Evolutionary conservation across 345 rosid species (phyloP), one percentile per base, ranked within the genome.

Genomic region (Hibiscus mutabilis): DNA sequence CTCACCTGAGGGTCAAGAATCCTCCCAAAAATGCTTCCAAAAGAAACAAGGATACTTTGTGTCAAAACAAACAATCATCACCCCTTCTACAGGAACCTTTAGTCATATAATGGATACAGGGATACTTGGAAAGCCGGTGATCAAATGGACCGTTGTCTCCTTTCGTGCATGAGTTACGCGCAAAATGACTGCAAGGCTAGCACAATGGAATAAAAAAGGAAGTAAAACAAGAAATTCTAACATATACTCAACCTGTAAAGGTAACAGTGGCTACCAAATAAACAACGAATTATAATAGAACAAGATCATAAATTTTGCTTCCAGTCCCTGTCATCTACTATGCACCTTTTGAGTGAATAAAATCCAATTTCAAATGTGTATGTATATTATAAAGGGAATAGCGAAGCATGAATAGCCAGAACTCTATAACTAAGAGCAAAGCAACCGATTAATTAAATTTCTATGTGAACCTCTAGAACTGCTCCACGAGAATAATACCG

Each of bases 121-220:
- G 88, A 79, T 95, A 92, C 75, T 87, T 95, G 75, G 86, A 85
- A 63, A 95, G 97, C 49, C 86, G 80, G 73, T 95, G 99, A 74
- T 95, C 99, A 81, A 80, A 90, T 47, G 96, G 97, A 80, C 97
- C 92, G 49, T 86, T 82, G 16, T 89, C 96, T 70, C 96, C 97
- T 83, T 92, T 92, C 96, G 90, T 85, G 82, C 99, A 95, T 19
- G 89, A 78, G 62, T 83, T 80, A 3, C 91, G 92, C 13, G 92
- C 93, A 86, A 89, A 95, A 82, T 88, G 86, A 78, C 82, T 72
- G 80, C 97, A 95, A 0, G 99, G 97, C 99, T 95, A 86, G 82
- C 86, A 76, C 60, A 86, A 29, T 49, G 80, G 31, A 73, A 71
- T 3, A 9, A 59, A 49, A 31, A 65, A 21, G 15, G 13, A 7